Conservation (phyloP, 306 rosid species). For the Luffa aegyptiaca region DNA sequence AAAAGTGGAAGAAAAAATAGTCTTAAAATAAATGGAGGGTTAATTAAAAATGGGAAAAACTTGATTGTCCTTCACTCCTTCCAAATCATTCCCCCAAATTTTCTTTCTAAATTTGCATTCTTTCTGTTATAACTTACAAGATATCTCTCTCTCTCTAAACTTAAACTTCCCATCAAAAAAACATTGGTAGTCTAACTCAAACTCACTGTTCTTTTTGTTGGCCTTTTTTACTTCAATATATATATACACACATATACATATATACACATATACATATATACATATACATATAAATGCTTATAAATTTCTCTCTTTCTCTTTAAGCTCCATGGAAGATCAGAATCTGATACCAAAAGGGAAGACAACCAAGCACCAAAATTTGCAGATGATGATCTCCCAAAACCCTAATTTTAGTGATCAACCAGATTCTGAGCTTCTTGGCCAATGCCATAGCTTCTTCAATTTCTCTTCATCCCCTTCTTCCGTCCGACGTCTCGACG, state of each 20-base stretch:
- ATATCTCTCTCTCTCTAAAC: not conserved
- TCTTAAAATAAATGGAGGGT: not conserved
- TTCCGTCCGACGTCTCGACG: not conserved
- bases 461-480: slow-evolving; percentile 26
- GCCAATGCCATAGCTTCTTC: not conserved
- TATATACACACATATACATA: not conserved
- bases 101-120: not conserved
- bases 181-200: not conserved
- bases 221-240: not conserved
- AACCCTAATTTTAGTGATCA: not conserved
- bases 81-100: not conserved
- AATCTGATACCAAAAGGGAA: slow-evolving; percentile 48
- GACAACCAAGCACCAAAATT: slow-evolving; percentile 72
- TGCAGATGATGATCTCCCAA: slow-evolving; percentile 42
- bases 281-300: too few species aligned
- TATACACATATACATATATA: too few species aligned
- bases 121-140: not conserved
- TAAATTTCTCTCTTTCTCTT: too few species aligned
- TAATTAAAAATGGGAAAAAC: not conserved
- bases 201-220: not conserved
- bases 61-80: not conserved
- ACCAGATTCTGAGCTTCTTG: not conserved
- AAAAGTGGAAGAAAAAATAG: not conserved
- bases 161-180: not conserved
- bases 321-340: not conserved